Evolutionary conservation across 306 rosid species (phyloP), one percentile per base, ranked within the genome.

Genomic region (Aeschynomene evenia): DNA sequence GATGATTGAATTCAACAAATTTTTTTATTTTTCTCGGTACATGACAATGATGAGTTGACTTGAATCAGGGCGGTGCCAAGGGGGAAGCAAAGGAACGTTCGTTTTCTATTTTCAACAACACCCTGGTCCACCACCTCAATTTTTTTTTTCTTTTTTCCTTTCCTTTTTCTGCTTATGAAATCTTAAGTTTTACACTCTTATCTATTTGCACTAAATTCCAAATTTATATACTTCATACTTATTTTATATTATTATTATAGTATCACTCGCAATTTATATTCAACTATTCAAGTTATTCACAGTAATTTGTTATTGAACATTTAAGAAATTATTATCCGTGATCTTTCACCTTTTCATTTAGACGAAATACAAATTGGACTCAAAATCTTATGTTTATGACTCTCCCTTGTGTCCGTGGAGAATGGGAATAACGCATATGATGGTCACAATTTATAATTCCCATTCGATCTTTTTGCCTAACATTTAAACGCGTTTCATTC

Each of bases 11-110:
- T 49, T 71, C 33, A 4, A 53, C 14, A 15, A 21, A 20, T 7
- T 68, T 24, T 52, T 39, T 13, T 2, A 26, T 48, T 20, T 48
- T 74, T 57, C 18, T 7, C 20, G 3, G 49, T 14, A 59, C 71
- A 61, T 62, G 76, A 77, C 63, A 43, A 16, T 5, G 66, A 16
- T 5, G 66, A 77, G 61, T 70, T 77, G 72, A 77, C 76, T 40
- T 20, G 16, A 50, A 56, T 9, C 5, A 22, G 9, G 10, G 46
- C 21, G 7, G 29, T 61, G n/a, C n/a, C n/a, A n/a, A n/a, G n/a
- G n/a, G 50, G 69, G 56, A 15, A 55, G 39, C 9, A 5, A 24
- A 63, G 54, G 62, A 63, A 70, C 48, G 26, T 63, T 42, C 54
- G 4, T 50, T 51, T n/a, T 72, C 46, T 33, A 34, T 72, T 72